Conservation (phyloP, 164 flowering plant species). For the Aristolochia fimbriata region DNA sequence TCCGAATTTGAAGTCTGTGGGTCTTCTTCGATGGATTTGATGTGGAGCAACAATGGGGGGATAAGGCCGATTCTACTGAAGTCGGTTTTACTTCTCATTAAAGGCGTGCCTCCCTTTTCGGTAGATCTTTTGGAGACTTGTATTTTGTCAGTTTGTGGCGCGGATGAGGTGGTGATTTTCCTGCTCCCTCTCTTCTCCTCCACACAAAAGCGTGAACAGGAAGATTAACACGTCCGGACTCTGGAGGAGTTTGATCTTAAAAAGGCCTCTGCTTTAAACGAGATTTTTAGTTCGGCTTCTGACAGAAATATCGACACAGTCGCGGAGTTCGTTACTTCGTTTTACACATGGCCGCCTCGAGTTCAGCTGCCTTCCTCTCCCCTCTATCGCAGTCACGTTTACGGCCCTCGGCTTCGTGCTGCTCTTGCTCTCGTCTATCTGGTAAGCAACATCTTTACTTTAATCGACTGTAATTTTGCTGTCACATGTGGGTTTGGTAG, state of each 20-base stretch:
- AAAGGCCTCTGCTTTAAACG: no score
- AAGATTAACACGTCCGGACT: no score
- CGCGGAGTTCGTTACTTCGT: slow-evolving; percentile 2
- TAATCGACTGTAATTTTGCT: no score
- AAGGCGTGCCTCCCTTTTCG: not conserved
- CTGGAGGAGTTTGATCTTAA: no score
- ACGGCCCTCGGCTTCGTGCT: not conserved
- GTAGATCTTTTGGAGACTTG: not conserved
- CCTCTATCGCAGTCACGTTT: not conserved
- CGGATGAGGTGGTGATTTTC: not conserved
- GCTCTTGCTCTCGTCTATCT: not conserved
- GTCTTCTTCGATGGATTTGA: not conserved
- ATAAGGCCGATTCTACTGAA: not conserved
- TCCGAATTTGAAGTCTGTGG: not conserved
- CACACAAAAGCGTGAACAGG: not conserved
- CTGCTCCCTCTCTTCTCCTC: not conserved
- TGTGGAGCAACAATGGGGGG: not conserved
- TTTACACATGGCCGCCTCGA: slow-evolving; percentile 1
- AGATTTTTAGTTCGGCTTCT: not conserved
- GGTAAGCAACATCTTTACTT: not conserved
- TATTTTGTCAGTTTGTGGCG: not conserved
- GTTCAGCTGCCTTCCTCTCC: not conserved
- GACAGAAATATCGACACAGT: not conserved
- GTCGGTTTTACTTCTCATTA: not conserved
- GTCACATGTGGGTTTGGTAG: no score